Evolutionary conservation across 768 basidiomycete species (phyloP), one percentile per base, ranked within the genome.

Genomic region (Phylloporus arenicola): DNA sequence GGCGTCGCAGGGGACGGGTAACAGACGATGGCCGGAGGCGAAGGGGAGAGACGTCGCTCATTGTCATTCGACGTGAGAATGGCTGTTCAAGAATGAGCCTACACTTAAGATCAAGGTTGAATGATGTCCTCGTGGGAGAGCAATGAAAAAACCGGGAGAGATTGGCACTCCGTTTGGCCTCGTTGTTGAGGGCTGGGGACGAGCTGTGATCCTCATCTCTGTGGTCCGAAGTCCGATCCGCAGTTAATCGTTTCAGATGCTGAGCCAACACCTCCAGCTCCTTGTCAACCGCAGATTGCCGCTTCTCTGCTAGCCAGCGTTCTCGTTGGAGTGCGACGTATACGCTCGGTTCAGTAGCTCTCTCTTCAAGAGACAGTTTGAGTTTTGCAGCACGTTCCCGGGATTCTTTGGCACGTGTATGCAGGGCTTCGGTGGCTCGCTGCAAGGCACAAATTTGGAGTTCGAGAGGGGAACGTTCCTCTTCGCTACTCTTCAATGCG

Each of bases 271-370:
- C 52, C 54, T 70, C 65, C 25, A 68, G 62, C 48, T 79, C 68
- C 43, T 70, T 57, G 48, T 70, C 65, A 17, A 70, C 68, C 19
- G 63, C 68, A 27, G 54, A 47, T 47, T 71, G 70, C 49, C 72
- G 67, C 53, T 70, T 71, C 55, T 82, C 80, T 52, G 76, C 74
- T 64, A 73, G 67, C 79, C 78, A 80, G 27, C 76, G 72, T 43
- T 78, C 70, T 1, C 69, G 70, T 51, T 78, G 72, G 35, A 77
- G 62, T 9, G 70, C 52, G 50, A 65, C 62, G 50, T 71, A 75
- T 16, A 55, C 55, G 6, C 52, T 58, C 1, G 74, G 74, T 8
- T 77, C 73, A 6, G 66, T 53, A 40, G 68, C 69, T 45, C 73
- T 67, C 44, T 74, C 68, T 1, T 64, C 56, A 16, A 79, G 67